Conservation (phyloP, 495 filamentous ascomycete genomes). For the Aspergillus cristatus region DNA sequence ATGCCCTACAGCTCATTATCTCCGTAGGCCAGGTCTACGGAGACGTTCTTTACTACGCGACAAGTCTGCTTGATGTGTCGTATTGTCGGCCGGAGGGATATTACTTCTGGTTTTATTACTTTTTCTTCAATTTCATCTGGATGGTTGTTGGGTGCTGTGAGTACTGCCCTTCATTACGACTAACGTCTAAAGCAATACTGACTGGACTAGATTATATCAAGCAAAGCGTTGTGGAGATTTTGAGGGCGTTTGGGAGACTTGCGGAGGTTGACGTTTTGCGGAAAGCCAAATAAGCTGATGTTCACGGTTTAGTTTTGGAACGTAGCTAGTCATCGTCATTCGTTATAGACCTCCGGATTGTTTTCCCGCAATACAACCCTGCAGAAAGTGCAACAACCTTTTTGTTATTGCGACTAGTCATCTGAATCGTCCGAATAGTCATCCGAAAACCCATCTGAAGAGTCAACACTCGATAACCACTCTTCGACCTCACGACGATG, state of each 20-base stretch:
- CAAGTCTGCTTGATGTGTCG: conserved; percentile 51
- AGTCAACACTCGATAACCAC: too few relatives aligned
- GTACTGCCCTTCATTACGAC: neutral
- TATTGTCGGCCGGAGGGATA: conserved; percentile 49
- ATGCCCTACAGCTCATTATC: conserved; percentile 58
- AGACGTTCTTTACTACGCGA: conserved; percentile 70
- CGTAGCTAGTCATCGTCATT: too few relatives aligned
- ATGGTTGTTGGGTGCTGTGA: conserved; percentile 4
- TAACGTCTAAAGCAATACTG: neutral
- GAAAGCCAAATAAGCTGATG: too few relatives aligned
- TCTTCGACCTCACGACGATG: too few relatives aligned
- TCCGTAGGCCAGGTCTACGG: conserved; percentile 74
- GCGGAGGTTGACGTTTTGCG: too few relatives aligned
- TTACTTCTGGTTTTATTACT: conserved; percentile 6
- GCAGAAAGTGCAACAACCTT: too few relatives aligned
- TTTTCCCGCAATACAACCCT: too few relatives aligned
- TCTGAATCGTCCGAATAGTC: too few relatives aligned
- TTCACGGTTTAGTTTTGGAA: too few relatives aligned
- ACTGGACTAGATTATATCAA: neutral
- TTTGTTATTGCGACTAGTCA: too few relatives aligned
- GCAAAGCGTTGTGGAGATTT: conserved; percentile 1
- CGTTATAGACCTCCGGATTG: too few relatives aligned
- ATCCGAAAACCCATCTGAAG: too few relatives aligned
- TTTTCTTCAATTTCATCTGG: conserved; percentile 5
- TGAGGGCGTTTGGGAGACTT: neutral